Conservation (phyloP, 768 basidiomycete genomes). For the Scleroderma bovista region DNA sequence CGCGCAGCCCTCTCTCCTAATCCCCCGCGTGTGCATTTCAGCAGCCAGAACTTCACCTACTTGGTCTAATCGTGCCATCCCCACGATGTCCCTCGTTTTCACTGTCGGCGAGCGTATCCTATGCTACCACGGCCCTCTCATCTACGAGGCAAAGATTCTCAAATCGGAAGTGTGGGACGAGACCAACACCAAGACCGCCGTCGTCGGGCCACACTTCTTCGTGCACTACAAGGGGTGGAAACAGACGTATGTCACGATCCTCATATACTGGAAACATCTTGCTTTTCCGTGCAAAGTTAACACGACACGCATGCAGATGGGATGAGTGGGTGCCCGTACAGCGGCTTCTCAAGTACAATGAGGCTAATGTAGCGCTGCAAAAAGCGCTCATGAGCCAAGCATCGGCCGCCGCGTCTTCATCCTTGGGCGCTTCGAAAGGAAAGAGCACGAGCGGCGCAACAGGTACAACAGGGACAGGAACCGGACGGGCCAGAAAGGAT, state of each 20-base stretch:
- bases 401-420: conserved; percentile 36
- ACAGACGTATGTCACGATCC: conserved; percentile 63
- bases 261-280: not conserved
- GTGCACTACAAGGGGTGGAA: conserved; percentile 99
- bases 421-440: conserved; percentile 24
- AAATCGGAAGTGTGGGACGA: conserved; percentile 61
- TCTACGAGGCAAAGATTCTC: conserved; percentile 95
- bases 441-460: conserved; percentile 16
- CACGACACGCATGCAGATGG: conserved; percentile 54
- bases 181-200: conserved; percentile 50
- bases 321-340: conserved; percentile 91
- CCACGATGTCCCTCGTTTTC: conserved; percentile 32
- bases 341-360: conserved; percentile 81
- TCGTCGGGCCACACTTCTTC: conserved; percentile 77
- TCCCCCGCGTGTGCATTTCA: not conserved
- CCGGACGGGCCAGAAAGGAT: conserved; percentile 44
- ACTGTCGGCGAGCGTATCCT: conserved; percentile 71
- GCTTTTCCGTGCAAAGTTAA: conserved; percentile 3
- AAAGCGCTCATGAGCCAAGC: conserved; percentile 52
- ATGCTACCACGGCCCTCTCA: conserved; percentile 92
- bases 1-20: not conserved
- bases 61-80: not conserved
- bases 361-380: conserved; percentile 73
- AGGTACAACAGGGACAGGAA: conserved; percentile 23
- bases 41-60: not conserved